Base-by-base conservation (phyloP, 345 rosid species). In the Brassica incana region DNA sequence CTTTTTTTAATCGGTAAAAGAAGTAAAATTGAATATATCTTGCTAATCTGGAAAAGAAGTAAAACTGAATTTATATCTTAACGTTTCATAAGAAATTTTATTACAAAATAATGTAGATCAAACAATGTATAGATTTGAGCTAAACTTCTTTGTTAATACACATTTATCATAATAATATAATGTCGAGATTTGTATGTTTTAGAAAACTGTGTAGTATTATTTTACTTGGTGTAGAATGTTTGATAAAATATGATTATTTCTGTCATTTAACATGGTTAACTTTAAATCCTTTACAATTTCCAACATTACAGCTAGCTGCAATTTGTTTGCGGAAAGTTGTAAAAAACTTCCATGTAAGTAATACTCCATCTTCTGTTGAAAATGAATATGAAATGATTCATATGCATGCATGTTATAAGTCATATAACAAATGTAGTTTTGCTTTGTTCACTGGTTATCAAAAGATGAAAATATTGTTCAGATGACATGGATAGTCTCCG, bases 241-340 rank as follows among this genome's bases (percentile, higher is more conserved):
- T 30, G 60, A 52, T 71, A 36, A 3, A 38, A 40, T 56, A 56
- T 72, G 52, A 58, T 66, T 56, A 56, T 72, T 18, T 30, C 62
- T 43, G 77, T 66, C 69, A 73, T 78, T 29, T 30, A 45, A 65
- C 48, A 16, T 52, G 11, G 32, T 64, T 71, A 60, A 25, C 52
- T 35, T 7, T 71, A 59, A 23, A 29, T 48, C 43, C n/a, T 45
- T 36, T 64, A 54, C 76, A 54, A 77, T 29, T 52, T 71, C 60
- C 66, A 78, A 78, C 36, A 9, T 18, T 58, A 29, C 67, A 78
- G 67, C 72, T 78, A 38, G 48, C 66, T 66, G 60, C 67, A 72
- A 65, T 38, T 15, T 71, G 71, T 65, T 65, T 72, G 45, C n/a
- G 6, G 2, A 35, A 52, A 18, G 8, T 8, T 12, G 25, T 30